These are phyloP conservation scores for Solanum appendiculatum DNA, from an alignment of 257 asterid genomes.

Conservation along the genomic window DNA sequence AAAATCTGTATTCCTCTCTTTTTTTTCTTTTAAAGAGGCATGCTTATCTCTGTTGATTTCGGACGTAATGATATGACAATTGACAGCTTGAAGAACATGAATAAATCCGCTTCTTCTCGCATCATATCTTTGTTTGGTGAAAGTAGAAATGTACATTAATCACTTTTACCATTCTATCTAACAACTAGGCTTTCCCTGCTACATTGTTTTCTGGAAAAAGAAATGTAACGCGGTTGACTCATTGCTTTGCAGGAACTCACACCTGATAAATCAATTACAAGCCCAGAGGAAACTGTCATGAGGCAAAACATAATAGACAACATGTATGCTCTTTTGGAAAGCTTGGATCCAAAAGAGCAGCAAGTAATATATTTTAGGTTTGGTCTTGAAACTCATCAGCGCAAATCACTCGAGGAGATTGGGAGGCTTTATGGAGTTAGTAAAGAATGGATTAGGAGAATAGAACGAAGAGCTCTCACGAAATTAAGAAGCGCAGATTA, in stretches of 20 bases:
- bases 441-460: slow-evolving; percentile 89
- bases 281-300: slow-evolving; percentile 44
- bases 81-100: neutral
- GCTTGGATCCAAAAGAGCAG: slow-evolving; percentile 58
- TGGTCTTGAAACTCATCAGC: slow-evolving; percentile 46
- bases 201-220: neutral
- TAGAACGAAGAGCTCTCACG: slow-evolving; percentile 55
- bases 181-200: neutral
- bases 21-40: neutral
- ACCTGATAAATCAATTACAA: slow-evolving; percentile 44
- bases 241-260: slow-evolving; percentile 42
- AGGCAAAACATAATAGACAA: slow-evolving; percentile 41
- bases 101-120: neutral
- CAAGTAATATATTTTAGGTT: slow-evolving; percentile 64
- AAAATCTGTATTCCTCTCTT: neutral
- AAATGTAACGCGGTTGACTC: neutral
- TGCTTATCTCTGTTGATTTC: neutral
- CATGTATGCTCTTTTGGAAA: slow-evolving; percentile 36
- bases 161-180: neutral
- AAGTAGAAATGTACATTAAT: neutral
- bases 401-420: slow-evolving; percentile 69
- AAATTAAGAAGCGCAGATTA: slow-evolving; percentile 39
- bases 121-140: neutral
- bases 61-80: neutral
- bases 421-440: slow-evolving; percentile 61